Evolutionary conservation across 345 rosid species (phyloP).

Genomic region (Linum trigynum): DNA sequence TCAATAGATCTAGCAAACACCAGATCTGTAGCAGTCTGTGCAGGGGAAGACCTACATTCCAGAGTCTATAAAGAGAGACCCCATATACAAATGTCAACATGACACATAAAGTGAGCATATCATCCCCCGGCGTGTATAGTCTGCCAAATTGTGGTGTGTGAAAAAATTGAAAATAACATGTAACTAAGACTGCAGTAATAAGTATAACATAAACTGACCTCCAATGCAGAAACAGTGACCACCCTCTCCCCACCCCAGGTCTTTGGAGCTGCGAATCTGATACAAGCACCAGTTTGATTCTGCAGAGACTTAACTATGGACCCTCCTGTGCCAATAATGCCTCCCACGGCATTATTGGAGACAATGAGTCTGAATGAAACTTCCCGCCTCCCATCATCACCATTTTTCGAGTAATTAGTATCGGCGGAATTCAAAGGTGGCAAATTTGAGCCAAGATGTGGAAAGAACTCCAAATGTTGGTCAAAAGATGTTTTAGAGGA

Average conservation of each 20-base stretch:
- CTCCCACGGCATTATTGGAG: conserved; percentile 43
- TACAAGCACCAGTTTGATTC: conserved; percentile 55
- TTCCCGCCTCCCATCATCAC: conserved; percentile 16
- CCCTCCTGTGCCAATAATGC: conserved; percentile 61
- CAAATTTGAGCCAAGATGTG: conserved; percentile 32
- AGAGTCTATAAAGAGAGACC: conserved; percentile 25
- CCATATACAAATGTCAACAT: neutral
- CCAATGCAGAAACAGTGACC: conserved; percentile 49
- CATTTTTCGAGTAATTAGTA: conserved; percentile 17
- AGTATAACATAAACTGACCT: conserved; percentile 29
- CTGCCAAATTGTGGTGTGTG: neutral
- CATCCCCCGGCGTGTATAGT: neutral
- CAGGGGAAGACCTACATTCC: conserved; percentile 42
- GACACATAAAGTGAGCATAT: neutral
- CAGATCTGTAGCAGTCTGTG: conserved; percentile 44
- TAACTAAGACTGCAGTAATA: neutral
- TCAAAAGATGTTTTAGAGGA: conserved; percentile 19
- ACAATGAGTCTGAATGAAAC: conserved; percentile 48
- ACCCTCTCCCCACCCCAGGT: conserved; percentile 32
- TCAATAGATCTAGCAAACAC: conserved; percentile 56
- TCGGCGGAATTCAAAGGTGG: conserved; percentile 18
- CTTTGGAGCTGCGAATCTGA: conserved; percentile 27
- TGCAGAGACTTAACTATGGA: conserved; percentile 41
- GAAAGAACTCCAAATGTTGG: conserved; percentile 42
- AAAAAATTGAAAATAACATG: neutral